These are phyloP conservation scores for Agrocybe praecox DNA, from an alignment of 768 basidiomycete species.

Conservation along the genomic window DNA sequence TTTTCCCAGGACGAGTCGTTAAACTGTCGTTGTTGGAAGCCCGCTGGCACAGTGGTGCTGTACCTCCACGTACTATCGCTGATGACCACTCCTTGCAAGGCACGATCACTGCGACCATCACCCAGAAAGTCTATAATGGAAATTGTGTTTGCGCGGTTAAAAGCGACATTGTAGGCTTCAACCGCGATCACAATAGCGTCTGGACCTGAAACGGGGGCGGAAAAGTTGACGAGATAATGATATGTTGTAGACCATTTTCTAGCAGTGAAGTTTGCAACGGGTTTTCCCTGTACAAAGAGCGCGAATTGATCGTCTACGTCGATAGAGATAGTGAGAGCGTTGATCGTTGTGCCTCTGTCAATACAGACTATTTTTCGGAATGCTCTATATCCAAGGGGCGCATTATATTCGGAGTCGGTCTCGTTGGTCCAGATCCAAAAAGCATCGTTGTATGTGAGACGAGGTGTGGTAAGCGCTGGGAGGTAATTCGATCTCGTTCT, in stretches of 20 bases:
- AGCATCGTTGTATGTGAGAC: neutral
- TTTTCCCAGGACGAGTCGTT: slow-evolving; percentile 24
- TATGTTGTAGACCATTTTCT: neutral
- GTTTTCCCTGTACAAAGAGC: neutral
- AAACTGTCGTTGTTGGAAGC: slow-evolving; percentile 3
- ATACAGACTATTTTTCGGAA: slow-evolving; percentile 1
- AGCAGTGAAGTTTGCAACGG: neutral
- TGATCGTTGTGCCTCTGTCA: neutral
- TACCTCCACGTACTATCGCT: slow-evolving; percentile 28
- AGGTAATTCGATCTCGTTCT: neutral
- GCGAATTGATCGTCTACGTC: neutral
- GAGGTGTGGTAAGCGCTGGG: neutral
- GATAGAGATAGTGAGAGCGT: neutral
- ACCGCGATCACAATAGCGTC: neutral
- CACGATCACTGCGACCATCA: neutral
- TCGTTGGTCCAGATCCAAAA: slow-evolving; percentile 3
- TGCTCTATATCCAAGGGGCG: neutral
- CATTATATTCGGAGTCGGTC: neutral
- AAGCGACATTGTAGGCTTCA: neutral
- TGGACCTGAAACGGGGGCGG: neutral
- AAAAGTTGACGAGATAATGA: neutral
- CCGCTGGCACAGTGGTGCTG: slow-evolving; percentile 12
- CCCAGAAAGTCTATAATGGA: neutral
- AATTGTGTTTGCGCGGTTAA: neutral
- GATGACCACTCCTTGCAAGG: neutral